Evolutionary conservation across 1,139 yeast species (phyloP).

Genomic region (Taphrina sp.): DNA sequence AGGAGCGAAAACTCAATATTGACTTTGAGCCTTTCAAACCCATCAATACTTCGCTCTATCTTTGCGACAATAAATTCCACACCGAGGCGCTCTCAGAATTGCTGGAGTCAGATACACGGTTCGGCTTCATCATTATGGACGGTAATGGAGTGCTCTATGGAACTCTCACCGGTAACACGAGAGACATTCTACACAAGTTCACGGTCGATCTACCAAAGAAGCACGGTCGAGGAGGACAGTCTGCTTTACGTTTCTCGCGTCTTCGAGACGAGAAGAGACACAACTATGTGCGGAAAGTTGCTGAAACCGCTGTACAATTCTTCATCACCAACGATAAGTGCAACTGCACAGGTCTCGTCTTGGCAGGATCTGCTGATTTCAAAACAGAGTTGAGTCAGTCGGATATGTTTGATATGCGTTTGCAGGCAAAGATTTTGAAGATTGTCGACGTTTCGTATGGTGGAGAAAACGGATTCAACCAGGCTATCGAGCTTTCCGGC

Average conservation of each 20-base stretch:
- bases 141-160: conserved; percentile 98
- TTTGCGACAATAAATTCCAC: conserved; percentile 97
- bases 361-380: conserved; percentile 99
- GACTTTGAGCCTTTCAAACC: conserved; percentile 98
- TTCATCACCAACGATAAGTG: conserved; percentile 91
- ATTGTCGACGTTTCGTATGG: conserved; percentile 97
- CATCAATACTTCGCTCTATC: conserved; percentile 88
- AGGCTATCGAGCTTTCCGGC: conserved; percentile 94
- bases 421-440: conserved; percentile 81
- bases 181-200: conserved; percentile 93
- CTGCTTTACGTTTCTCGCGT: conserved; percentile 98
- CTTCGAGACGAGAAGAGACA: conserved; percentile 98
- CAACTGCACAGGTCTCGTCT: conserved; percentile 85
- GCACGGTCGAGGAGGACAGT: conserved; percentile 99
- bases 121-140: conserved; percentile 97
- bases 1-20: conserved; percentile 89
- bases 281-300: conserved; percentile 95
- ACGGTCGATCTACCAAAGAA: conserved; percentile 97
- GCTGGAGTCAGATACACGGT: conserved; percentile 90
- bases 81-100: conserved; percentile 94
- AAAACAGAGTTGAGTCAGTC: conserved; percentile 90
- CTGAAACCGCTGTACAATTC: conserved; percentile 96
- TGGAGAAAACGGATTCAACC: conserved; percentile 98
- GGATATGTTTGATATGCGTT: conserved; percentile 86
- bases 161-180: conserved; percentile 91